phyloP scores from a whole-genome alignment of 495 filamentous ascomycete species.

The Tuber melanosporum region DNA sequence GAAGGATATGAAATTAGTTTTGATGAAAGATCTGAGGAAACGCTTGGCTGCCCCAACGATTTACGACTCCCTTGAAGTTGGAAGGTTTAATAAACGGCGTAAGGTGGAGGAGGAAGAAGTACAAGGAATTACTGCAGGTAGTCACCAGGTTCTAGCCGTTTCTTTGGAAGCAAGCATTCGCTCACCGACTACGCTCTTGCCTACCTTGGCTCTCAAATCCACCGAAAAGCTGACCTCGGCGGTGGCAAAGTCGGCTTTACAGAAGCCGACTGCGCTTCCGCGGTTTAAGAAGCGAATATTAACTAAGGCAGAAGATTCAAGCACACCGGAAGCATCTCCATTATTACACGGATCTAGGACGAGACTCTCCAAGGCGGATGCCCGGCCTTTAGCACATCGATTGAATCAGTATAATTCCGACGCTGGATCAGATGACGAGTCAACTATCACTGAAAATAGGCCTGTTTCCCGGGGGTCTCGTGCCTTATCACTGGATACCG shows the following conservation, averaged over 20 bases:
- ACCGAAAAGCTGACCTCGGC: slow-evolving; percentile 15
- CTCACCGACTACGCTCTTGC: slow-evolving; percentile 9
- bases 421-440: slow-evolving; percentile 40
- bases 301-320: slow-evolving; percentile 26
- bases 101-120: slow-evolving; percentile 70
- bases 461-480: slow-evolving; percentile 36
- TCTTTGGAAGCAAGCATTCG: background rate
- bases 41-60: slow-evolving; percentile 75
- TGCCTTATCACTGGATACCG: slow-evolving; percentile 38
- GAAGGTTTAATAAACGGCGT: slow-evolving; percentile 66
- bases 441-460: slow-evolving; percentile 37
- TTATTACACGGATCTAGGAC: slow-evolving; percentile 26
- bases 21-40: slow-evolving; percentile 77
- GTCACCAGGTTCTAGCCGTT: slow-evolving; percentile 14
- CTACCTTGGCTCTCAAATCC: slow-evolving; percentile 16
- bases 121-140: slow-evolving; percentile 45
- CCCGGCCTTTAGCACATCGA: slow-evolving; percentile 38
- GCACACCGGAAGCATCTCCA: slow-evolving; percentile 24
- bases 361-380: slow-evolving; percentile 34
- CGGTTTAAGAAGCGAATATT: slow-evolving; percentile 40
- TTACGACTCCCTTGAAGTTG: slow-evolving; percentile 77
- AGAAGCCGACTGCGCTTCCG: slow-evolving; percentile 33
- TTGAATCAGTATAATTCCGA: slow-evolving; percentile 40
- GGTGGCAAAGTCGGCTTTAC: slow-evolving; percentile 18
- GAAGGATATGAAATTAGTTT: slow-evolving; percentile 72